Evolutionary conservation across 768 basidiomycete species (phyloP).

Genomic region (Pisolithus microcarpus): DNA sequence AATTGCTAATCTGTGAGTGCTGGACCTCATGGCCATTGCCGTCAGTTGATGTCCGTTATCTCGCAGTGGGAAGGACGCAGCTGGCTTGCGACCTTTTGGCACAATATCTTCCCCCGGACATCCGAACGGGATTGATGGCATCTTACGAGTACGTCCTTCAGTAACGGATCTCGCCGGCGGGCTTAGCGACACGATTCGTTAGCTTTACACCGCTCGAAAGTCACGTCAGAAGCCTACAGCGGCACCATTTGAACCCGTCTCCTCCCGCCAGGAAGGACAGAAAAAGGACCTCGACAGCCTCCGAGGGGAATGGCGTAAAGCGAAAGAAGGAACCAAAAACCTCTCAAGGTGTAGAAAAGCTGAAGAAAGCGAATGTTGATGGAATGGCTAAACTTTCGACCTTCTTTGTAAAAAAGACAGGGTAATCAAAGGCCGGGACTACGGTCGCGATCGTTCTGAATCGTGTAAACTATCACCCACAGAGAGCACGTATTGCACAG

Average conservation of each 20-base stretch:
- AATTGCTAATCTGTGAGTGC: slow-evolving; percentile 54
- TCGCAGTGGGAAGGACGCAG: slow-evolving; percentile 56
- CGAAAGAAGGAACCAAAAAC: slow-evolving; percentile 56
- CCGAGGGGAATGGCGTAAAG: slow-evolving; percentile 41
- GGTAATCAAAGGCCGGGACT: neutral
- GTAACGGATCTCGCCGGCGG: slow-evolving; percentile 4
- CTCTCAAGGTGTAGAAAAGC: slow-evolving; percentile 70
- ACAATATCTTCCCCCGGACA: slow-evolving; percentile 59
- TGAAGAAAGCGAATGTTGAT: slow-evolving; percentile 76
- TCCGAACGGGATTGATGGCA: slow-evolving; percentile 39
- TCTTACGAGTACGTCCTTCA: slow-evolving; percentile 62
- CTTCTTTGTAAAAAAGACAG: slow-evolving; percentile 60
- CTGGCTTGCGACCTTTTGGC: slow-evolving; percentile 70
- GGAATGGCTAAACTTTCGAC: slow-evolving; percentile 85
- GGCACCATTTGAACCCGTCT: slow-evolving; percentile 38
- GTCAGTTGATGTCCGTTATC: slow-evolving; percentile 6
- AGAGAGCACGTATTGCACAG: too few relatives aligned
- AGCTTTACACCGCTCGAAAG: slow-evolving; percentile 62
- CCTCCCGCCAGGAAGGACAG: slow-evolving; percentile 26
- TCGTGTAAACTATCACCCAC: neutral
- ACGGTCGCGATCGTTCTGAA: neutral
- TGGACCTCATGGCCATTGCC: neutral
- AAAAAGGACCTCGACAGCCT: slow-evolving; percentile 23
- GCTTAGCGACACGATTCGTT: slow-evolving; percentile 1
- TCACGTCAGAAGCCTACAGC: slow-evolving; percentile 43